Conservation (phyloP, 2,329 filamentous ascomycete species). For the Rugonectria rugulosa region DNA sequence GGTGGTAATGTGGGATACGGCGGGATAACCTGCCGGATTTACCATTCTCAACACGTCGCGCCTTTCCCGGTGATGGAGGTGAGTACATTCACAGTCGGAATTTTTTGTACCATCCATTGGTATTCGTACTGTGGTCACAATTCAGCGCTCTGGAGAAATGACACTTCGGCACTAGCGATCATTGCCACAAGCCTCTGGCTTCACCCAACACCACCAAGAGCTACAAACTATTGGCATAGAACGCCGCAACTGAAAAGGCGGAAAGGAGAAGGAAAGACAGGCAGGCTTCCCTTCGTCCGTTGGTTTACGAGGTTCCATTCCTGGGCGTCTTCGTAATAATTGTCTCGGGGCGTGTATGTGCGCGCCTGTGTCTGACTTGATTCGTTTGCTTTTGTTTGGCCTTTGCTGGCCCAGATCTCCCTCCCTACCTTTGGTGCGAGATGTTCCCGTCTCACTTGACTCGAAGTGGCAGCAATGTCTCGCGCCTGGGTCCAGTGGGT, state of each 20-base stretch:
- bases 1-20: conserved; percentile 13
- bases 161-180: conserved; percentile 23
- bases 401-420: conserved; percentile 14
- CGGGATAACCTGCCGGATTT: conserved; percentile 5
- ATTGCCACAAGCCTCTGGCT: conserved; percentile 18
- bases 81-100: too few relatives aligned
- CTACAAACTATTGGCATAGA: conserved; percentile 11
- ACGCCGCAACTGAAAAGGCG: background rate
- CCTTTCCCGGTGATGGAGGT: background rate
- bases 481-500: conserved; percentile 7
- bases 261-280: conserved; percentile 5
- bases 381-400: background rate
- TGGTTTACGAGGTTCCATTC: conserved; percentile 17
- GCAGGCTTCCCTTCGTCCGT: conserved; percentile 19
- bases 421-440: conserved; percentile 16
- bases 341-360: conserved; percentile 12
- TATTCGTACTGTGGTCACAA: conserved; percentile 2
- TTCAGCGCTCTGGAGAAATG: conserved; percentile 8
- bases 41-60: conserved; percentile 13
- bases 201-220: conserved; percentile 6
- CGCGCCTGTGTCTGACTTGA: conserved; percentile 8
- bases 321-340: background rate
- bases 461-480: conserved; percentile 18
- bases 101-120: conserved; percentile 1
- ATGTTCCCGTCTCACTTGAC: conserved; percentile 22